Percentiles rank a stretch among this genome's conserved stretches.
Conservation (phyloP, 2,329 filamentous ascomycete genomes). For the Ceratocystis harringtonii region DNA sequence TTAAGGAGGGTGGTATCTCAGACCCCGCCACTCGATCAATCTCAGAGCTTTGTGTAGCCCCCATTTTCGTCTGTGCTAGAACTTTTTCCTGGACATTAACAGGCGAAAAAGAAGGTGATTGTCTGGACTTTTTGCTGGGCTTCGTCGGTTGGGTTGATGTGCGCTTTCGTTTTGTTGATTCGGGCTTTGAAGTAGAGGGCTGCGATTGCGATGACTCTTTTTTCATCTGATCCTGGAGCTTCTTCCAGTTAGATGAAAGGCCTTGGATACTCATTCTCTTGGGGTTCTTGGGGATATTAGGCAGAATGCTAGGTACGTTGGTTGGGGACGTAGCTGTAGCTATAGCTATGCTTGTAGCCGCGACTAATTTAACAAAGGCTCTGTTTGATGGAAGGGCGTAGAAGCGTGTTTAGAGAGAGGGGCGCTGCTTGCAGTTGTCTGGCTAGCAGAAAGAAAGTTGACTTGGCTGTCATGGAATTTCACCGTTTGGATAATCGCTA, state of each 20-base stretch:
- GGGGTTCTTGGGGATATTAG: not conserved
- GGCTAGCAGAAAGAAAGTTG: not conserved
- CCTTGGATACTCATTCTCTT: slow-evolving; percentile 22
- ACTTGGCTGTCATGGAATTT: not conserved
- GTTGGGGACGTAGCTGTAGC: no score
- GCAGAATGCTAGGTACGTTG: not conserved
- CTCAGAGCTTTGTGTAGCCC: slow-evolving; percentile 37
- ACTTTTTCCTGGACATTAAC: slow-evolving; percentile 16
- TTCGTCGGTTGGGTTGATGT: slow-evolving; percentile 15
- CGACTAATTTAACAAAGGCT: no score
- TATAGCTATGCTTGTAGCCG: no score
- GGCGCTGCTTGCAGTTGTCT: no score
- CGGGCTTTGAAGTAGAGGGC: slow-evolving; percentile 20
- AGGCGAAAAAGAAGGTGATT: slow-evolving; percentile 6
- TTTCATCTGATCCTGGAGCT: slow-evolving; percentile 49
- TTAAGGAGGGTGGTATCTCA: slow-evolving; percentile 35
- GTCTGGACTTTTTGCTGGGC: slow-evolving; percentile 15
- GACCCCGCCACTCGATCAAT: slow-evolving; percentile 25
- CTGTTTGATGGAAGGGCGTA: no score
- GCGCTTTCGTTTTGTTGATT: slow-evolving; percentile 24
- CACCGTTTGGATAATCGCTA: not conserved
- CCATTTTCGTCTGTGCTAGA: slow-evolving; percentile 33
- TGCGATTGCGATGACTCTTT: slow-evolving; percentile 25
- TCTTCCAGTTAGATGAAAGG: slow-evolving; percentile 64
- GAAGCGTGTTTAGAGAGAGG: no score